Evolutionary conservation across 1,139 yeast species (phyloP).

Genomic region (Nakaseomyces delphensis): DNA sequence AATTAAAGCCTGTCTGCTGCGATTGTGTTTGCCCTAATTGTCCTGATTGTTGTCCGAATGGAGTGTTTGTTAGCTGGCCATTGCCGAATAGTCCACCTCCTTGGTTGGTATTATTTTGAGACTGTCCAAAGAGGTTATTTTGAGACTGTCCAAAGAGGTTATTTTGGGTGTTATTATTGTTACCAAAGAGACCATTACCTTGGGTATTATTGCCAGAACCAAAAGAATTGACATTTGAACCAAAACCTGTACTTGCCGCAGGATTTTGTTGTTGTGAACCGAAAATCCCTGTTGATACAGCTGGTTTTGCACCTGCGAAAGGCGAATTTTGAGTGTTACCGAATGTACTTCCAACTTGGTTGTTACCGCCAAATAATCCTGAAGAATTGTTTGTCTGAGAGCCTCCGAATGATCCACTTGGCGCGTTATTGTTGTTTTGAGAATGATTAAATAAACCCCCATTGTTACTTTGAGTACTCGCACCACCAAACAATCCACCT

Average conservation of each 20-base stretch:
- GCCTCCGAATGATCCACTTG: constrained; percentile 22
- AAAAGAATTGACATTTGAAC: constrained; percentile 11
- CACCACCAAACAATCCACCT: constrained; percentile 16
- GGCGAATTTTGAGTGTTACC: constrained; percentile 16
- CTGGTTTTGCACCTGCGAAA: constrained; percentile 9
- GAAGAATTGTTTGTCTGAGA: constrained; percentile 9
- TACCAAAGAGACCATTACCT: constrained; percentile 28
- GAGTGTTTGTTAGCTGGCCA: constrained; percentile 7
- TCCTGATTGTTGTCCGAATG: constrained; percentile 9
- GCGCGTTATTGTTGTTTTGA: constrained; percentile 16
- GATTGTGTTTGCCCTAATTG: constrained; percentile 5
- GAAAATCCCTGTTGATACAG: constrained; percentile 8
- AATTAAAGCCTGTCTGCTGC: constrained; percentile 3
- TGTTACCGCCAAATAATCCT: constrained; percentile 28
- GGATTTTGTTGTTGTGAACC: constrained; percentile 8
- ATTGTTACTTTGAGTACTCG: constrained; percentile 14
- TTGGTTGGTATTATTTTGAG: background rate
- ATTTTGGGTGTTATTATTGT: constrained; percentile 14
- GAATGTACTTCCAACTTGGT: background rate
- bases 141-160: constrained; percentile 9
- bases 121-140: constrained; percentile 32
- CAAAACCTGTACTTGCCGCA: constrained; percentile 13
- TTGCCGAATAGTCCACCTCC: constrained; percentile 5
- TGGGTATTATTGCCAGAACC: constrained; percentile 15
- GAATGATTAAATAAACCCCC: constrained; percentile 23